These are phyloP conservation scores for Cytidiella melzeri DNA, from an alignment of 768 basidiomycete species.

Conservation along the genomic window DNA sequence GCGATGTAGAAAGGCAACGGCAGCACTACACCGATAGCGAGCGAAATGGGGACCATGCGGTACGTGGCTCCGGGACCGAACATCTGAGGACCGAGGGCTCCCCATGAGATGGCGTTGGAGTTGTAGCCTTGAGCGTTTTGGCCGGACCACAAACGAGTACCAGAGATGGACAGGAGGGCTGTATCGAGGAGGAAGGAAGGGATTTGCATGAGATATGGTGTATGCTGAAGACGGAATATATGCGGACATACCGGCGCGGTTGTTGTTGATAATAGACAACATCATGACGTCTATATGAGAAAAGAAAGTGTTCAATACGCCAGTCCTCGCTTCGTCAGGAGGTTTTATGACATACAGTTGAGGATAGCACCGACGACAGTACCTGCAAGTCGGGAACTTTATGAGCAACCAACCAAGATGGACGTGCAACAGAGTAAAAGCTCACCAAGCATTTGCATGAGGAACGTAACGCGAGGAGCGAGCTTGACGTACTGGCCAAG, in stretches of 20 bases:
- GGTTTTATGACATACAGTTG: conserved; percentile 32
- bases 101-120: conserved; percentile 48
- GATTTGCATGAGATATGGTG: neutral
- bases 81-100: conserved; percentile 35
- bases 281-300: conserved; percentile 26
- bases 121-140: conserved; percentile 48
- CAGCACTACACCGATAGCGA: conserved; percentile 46
- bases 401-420: neutral
- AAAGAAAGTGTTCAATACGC: no score
- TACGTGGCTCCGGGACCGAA: conserved; percentile 12
- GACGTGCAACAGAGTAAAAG: no score
- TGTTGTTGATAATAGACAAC: conserved; percentile 24
- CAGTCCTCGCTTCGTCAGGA: no score
- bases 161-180: conserved; percentile 44
- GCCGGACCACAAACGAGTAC: conserved; percentile 47
- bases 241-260: conserved; percentile 18
- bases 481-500: conserved; percentile 52
- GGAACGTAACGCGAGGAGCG: conserved; percentile 55
- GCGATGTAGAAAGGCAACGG: conserved; percentile 52
- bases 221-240: neutral
- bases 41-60: conserved; percentile 26
- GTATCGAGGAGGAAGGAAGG: conserved; percentile 10
- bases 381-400: conserved; percentile 25
- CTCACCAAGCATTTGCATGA: conserved; percentile 20
- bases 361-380: conserved; percentile 48